These are phyloP conservation scores for Erodium texanum DNA, from an alignment of 441 rosid genomes.

Conservation along the genomic window DNA sequence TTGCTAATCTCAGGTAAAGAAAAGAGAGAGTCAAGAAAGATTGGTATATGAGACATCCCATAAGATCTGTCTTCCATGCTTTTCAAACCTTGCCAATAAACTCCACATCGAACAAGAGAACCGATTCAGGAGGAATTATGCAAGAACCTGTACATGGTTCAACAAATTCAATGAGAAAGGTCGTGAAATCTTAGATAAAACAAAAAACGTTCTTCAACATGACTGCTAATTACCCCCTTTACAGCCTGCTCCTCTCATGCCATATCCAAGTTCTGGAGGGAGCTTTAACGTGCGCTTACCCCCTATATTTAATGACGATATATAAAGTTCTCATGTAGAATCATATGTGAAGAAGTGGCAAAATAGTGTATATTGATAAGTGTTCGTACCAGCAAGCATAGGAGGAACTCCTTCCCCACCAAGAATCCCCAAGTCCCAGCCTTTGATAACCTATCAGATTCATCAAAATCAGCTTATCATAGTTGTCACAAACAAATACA, in stretches of 20 bases:
- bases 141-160: slow-evolving; percentile 67
- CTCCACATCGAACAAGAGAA: slow-evolving; percentile 77
- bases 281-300: slow-evolving; percentile 67
- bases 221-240: slow-evolving; percentile 56
- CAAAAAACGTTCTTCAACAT: not conserved
- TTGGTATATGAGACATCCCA: too few relatives aligned
- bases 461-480: too few relatives aligned
- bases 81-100: slow-evolving; percentile 60
- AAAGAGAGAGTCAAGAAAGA: too few relatives aligned
- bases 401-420: slow-evolving; percentile 86
- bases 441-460: slow-evolving; percentile 57
- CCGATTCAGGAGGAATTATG: slow-evolving; percentile 71
- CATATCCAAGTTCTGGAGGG: slow-evolving; percentile 77
- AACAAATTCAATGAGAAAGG: slow-evolving; percentile 2
- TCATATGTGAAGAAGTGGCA: too few relatives aligned
- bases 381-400: slow-evolving; percentile 61
- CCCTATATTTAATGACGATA: slow-evolving; percentile 28
- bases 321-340: too few relatives aligned
- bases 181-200: not conserved
- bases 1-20: too few relatives aligned
- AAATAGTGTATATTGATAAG: too few relatives aligned
- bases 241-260: slow-evolving; percentile 87
- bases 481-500: too few relatives aligned
- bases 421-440: slow-evolving; percentile 83
- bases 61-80: too few relatives aligned